phyloP scores from a whole-genome alignment of 1,139 yeast species.

The Yamadazyma spencermartinsiae region DNA sequence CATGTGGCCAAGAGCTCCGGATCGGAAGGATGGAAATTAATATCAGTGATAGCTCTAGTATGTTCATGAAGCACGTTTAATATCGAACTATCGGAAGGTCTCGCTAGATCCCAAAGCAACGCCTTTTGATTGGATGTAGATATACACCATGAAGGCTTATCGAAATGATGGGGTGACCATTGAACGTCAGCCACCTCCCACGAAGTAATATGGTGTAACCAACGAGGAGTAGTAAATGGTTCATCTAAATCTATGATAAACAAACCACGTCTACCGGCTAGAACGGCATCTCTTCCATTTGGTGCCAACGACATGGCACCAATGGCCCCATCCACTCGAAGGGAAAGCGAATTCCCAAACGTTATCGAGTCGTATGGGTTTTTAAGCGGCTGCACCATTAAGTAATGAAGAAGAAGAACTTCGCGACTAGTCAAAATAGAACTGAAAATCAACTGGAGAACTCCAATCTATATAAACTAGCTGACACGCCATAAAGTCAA shows the following conservation, averaged over 20 bases:
- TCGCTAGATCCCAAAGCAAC: conserved; percentile 83
- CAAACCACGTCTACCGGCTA: conserved; percentile 87
- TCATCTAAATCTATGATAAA: conserved; percentile 91
- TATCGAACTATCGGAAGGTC: conserved; percentile 76
- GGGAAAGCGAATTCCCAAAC: conserved; percentile 75
- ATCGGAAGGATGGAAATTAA: conserved; percentile 83
- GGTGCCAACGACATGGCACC: conserved; percentile 95
- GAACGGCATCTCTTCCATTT: conserved; percentile 87
- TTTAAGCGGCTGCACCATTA: conserved; percentile 12
- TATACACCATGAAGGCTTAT: conserved; percentile 87
- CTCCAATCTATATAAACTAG: no score
- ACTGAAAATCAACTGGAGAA: no score
- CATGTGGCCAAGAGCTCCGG: conserved; percentile 94
- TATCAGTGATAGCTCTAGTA: conserved; percentile 91
- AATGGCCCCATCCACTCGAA: conserved; percentile 88
- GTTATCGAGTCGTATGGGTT: conserved; percentile 49
- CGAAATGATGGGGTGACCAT: conserved; percentile 86
- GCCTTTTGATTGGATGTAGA: conserved; percentile 96
- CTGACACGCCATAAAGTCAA: background rate
- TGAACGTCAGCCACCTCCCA: conserved; percentile 99
- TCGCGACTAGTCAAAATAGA: no score
- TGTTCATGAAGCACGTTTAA: conserved; percentile 88
- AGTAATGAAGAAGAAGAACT: background rate
- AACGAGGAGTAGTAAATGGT: conserved; percentile 92
- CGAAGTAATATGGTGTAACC: conserved; percentile 87